These are phyloP conservation scores for Durusdinium trenchii DNA, from an alignment of 73 alveolate species.

Conservation along the genomic window DNA sequence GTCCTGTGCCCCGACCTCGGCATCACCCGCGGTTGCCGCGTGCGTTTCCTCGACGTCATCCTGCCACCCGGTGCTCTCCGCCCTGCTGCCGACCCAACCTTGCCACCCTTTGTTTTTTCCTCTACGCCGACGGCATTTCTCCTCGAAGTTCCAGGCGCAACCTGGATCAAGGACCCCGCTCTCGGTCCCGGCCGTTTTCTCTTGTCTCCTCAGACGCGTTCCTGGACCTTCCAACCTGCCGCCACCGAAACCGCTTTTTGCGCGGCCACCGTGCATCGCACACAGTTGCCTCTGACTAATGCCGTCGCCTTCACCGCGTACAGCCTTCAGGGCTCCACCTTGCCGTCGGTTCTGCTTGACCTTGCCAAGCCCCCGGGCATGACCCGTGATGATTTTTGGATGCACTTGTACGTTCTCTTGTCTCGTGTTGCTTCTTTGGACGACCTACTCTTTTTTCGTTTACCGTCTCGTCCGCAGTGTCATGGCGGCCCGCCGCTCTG, in stretches of 20 bases:
- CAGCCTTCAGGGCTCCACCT: neutral
- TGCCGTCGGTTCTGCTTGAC: neutral
- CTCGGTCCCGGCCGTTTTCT: neutral
- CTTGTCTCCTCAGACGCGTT: neutral
- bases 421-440: neutral
- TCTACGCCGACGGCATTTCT: no score
- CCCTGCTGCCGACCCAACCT: neutral
- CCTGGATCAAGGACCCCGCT: neutral
- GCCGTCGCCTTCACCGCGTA: slow-evolving; percentile 29
- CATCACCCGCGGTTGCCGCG: neutral
- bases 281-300: neutral
- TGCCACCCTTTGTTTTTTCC: neutral
- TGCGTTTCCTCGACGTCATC: neutral
- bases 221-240: neutral
- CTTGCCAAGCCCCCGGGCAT: slow-evolving; percentile 6
- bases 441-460: neutral
- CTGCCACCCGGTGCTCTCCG: neutral
- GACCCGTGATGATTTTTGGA: neutral
- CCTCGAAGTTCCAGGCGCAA: slow-evolving; percentile 11
- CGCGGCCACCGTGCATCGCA: neutral
- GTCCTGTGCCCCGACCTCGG: neutral
- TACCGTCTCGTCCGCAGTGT: neutral
- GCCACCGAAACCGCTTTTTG: neutral
- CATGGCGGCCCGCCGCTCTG: neutral
- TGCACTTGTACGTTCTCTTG: neutral